phyloP scores from a whole-genome alignment of 2,329 filamentous ascomycete species.

The Epichloe sp. region DNA sequence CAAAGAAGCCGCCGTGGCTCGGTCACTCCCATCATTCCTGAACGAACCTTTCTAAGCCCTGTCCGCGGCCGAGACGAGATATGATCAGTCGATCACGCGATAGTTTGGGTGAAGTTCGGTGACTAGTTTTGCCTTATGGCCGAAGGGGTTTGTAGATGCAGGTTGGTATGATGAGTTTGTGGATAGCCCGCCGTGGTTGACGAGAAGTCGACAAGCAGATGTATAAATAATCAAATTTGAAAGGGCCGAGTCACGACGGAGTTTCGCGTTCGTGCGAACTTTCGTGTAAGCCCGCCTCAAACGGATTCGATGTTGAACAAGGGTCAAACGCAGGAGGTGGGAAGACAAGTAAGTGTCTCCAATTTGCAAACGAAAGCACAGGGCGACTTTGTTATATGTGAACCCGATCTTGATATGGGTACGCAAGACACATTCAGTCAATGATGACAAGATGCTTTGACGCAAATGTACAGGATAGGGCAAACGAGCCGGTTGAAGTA shows the following conservation, averaged over 20 bases:
- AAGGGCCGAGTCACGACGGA: not conserved
- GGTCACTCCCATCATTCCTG: too few species aligned
- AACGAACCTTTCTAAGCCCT: too few species aligned
- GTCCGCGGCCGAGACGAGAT: too few species aligned
- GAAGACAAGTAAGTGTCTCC: not conserved
- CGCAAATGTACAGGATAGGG: not conserved
- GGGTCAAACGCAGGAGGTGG: conserved; percentile 3
- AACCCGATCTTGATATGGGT: not conserved
- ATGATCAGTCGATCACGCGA: too few species aligned
- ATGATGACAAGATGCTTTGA: not conserved
- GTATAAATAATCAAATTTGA: not conserved
- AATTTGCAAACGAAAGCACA: not conserved
- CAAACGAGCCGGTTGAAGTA: not conserved
- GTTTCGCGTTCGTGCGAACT: not conserved
- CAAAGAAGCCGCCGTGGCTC: not conserved
- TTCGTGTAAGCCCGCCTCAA: conserved; percentile 1
- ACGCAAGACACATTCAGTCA: not conserved
- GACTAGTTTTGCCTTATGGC: too few species aligned
- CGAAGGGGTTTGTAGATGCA: too few species aligned
- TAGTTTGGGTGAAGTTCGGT: too few species aligned
- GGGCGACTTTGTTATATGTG: not conserved
- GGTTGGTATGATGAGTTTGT: not conserved
- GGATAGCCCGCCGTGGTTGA: not conserved
- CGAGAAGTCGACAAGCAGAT: not conserved
- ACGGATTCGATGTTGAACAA: conserved; percentile 2